A percentile compares a stretch with the other conserved stretches of the same genome.
phyloP scores from a whole-genome alignment of 805 yeast species.

The Lipomyces chichibuensis region DNA sequence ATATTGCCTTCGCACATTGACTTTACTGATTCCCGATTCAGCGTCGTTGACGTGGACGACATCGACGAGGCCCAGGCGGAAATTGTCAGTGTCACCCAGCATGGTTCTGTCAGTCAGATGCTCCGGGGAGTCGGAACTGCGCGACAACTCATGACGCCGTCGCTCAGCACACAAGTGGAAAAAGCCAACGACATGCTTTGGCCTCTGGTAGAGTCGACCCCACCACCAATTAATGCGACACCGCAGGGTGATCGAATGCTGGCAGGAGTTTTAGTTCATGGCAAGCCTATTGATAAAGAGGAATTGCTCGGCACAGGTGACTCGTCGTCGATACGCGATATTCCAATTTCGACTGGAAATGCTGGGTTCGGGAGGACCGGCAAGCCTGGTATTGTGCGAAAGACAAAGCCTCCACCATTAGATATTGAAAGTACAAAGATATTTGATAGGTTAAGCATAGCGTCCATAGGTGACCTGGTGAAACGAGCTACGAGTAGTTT shows the following conservation, averaged over 20 bases:
- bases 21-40: background rate
- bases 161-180: background rate
- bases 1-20: background rate
- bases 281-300: background rate
- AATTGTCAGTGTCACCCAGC: conserved; percentile 4
- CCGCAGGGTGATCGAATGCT: background rate
- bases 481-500: conserved; percentile 13
- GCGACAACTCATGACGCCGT: background rate
- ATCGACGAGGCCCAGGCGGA: conserved; percentile 4
- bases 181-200: background rate
- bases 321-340: background rate
- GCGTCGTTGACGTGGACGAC: background rate
- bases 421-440: conserved; percentile 8
- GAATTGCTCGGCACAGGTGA: background rate
- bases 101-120: conserved; percentile 8
- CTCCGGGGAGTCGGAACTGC: background rate
- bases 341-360: background rate
- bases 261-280: background rate
- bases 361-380: conserved; percentile 2
- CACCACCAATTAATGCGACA: background rate
- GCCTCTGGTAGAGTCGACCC: background rate
- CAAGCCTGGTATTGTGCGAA: conserved; percentile 24
- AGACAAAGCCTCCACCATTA: conserved; percentile 23
- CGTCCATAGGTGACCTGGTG: conserved; percentile 12
- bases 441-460: conserved; percentile 4